Conservation (phyloP, 768 basidiomycete genomes). For the Mycena rosella region DNA sequence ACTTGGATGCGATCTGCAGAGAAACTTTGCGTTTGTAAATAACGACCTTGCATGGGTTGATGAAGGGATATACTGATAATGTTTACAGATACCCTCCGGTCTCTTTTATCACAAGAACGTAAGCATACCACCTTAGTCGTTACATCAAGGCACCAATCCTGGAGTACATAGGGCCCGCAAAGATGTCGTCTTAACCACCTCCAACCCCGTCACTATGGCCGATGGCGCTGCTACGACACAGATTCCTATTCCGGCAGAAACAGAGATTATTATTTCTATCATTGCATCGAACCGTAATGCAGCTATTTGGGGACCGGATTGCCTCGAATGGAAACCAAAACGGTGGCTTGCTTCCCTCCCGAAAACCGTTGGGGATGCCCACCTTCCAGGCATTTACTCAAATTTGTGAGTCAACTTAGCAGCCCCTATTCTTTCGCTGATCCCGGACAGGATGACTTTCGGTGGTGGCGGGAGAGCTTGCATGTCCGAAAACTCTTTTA, state of each 20-base stretch:
- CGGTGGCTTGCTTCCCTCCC: constrained; percentile 53
- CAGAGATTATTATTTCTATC: constrained; percentile 50
- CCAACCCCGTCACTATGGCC: constrained; percentile 40
- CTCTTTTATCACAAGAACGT: constrained; percentile 42
- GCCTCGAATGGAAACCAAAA: constrained; percentile 55
- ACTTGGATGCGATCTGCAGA: constrained; percentile 51
- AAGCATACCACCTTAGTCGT: neutral
- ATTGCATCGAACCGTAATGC: constrained; percentile 50
- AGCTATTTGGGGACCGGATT: constrained; percentile 57
- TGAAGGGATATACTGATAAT: neutral
- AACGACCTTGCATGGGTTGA: neutral
- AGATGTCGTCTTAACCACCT: constrained; percentile 51
- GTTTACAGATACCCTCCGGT: constrained; percentile 40
- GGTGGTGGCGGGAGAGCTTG: constrained; percentile 48
- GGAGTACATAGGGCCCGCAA: constrained; percentile 32
- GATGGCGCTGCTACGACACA: constrained; percentile 44
- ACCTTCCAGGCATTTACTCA: constrained; percentile 43
- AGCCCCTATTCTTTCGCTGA: neutral
- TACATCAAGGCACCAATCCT: neutral
- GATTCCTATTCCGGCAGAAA: constrained; percentile 47
- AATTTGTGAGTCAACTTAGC: constrained; percentile 34
- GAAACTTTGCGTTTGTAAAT: constrained; percentile 51
- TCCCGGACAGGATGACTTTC: constrained; percentile 50
- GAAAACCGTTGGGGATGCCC: constrained; percentile 39
- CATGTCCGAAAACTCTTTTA: constrained; percentile 46